Base-by-base conservation (phyloP, 768 basidiomycete genomes). In the Russula griseocarnosa region DNA sequence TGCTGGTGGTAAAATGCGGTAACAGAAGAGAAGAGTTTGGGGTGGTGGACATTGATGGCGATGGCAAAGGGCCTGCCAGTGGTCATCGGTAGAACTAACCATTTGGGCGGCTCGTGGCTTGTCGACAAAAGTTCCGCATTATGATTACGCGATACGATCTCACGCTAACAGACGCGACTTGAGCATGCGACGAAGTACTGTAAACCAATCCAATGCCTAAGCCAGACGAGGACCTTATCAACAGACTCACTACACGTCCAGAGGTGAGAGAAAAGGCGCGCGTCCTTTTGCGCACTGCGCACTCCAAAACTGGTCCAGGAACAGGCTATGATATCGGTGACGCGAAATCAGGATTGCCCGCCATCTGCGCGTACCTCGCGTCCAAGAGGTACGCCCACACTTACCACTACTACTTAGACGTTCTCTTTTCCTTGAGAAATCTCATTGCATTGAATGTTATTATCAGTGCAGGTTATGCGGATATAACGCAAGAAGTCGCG, bases 361-460 rank as follows among this genome's bases (percentile, higher is more conserved):
- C 83, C 6, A 78, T 82, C 34, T 83, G 82, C 65, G 79, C 81
- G 30, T 76, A 76, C 58, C 70, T 85, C 53, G 82, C 83, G 26
- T 83, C 81, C 8, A 73, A 78, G 72, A 72, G 74, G 83, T 83
- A 62, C 49, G 73, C 56, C 4, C 26, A n/a, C 20, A 13, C 47
- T n/a, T n/a, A n/a, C n/a, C n/a, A n/a, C 5, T 6, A 30, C 55
- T 18, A 13, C 46, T 28, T 49, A 50, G 28, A 32, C 36, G 40
- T 57, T 18, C 13, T 36, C 36, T 36, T 59, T 22, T 22, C 22
- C 2, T 30, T 30, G 24, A 1, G 7, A 3, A 50, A n/a, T n/a
- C 24, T 9, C 32, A 32, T 32, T 5, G 13, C 9, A 20, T 34
- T 10, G 11, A 10, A 10, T 10, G 3, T 34, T 34, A 28, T 3